A percentile compares a stretch with the other conserved stretches of the same genome.
Conservation (phyloP, 768 basidiomycete genomes). For the Mycena vitilis region DNA sequence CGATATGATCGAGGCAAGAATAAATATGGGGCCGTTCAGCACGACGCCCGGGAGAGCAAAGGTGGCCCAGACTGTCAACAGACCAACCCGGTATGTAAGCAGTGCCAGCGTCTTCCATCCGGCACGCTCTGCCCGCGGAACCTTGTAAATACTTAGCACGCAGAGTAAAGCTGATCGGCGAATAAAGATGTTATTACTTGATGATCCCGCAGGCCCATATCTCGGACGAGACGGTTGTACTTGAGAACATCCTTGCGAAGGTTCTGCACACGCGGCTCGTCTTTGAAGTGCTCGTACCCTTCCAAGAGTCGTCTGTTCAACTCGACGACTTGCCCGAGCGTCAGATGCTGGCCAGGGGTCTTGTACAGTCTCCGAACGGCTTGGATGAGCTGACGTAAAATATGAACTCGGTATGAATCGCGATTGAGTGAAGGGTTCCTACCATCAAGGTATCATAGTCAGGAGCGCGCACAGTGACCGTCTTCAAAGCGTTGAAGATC, state of each 20-base stretch:
- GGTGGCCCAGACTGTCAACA: constrained; percentile 84
- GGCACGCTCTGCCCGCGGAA: constrained; percentile 88
- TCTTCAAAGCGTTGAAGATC: constrained; percentile 93
- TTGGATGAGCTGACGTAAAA: constrained; percentile 81
- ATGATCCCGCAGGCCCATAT: constrained; percentile 94
- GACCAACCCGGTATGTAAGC: constrained; percentile 81
- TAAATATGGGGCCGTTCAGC: constrained; percentile 93
- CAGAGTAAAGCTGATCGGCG: background rate
- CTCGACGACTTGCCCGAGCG: constrained; percentile 95
- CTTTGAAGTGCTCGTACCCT: constrained; percentile 92
- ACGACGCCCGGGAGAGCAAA: constrained; percentile 92
- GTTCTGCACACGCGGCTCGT: constrained; percentile 89
- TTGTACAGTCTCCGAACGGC: constrained; percentile 94
- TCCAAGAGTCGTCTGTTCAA: constrained; percentile 93
- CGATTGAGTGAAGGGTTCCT: constrained; percentile 38
- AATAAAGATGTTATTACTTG: constrained; percentile 62
- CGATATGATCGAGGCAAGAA: constrained; percentile 90
- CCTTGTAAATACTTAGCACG: constrained; percentile 54
- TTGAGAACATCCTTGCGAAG: constrained; percentile 84
- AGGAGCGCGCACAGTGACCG: constrained; percentile 94
- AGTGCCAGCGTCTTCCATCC: constrained; percentile 89
- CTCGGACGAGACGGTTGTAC: constrained; percentile 89
- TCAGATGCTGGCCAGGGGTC: constrained; percentile 92
- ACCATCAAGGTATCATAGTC: constrained; percentile 99
- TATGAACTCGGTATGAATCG: constrained; percentile 6